These are phyloP conservation scores for Taphrina confusa DNA, from an alignment of 1,139 yeast species.

Conservation along the genomic window DNA sequence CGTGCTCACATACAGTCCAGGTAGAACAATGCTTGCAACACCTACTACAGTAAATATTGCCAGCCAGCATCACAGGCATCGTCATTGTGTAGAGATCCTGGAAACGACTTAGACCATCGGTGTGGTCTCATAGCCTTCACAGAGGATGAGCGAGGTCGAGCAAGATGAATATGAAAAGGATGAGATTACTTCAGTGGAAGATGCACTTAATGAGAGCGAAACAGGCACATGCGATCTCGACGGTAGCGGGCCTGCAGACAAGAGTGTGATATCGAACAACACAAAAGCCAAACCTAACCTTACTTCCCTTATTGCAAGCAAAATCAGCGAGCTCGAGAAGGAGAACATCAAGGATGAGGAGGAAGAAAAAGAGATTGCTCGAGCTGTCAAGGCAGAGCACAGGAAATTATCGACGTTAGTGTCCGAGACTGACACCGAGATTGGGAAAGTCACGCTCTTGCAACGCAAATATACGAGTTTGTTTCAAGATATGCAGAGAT, in stretches of 20 bases:
- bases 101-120: too few species aligned
- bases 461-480: slow-evolving; percentile 40
- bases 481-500: slow-evolving; percentile 40
- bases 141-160: slow-evolving; percentile 9
- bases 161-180: slow-evolving; percentile 10
- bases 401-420: slow-evolving; percentile 38
- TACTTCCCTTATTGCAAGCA: slow-evolving; percentile 34
- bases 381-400: slow-evolving; percentile 36
- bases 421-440: slow-evolving; percentile 41
- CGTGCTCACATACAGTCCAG: too few species aligned
- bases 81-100: too few species aligned
- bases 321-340: slow-evolving; percentile 34
- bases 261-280: neutral
- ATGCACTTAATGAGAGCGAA: neutral
- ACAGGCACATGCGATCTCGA: neutral
- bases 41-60: too few species aligned
- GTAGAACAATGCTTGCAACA: too few species aligned
- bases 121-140: too few species aligned
- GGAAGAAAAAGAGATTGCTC: slow-evolving; percentile 27
- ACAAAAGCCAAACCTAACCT: slow-evolving; percentile 9
- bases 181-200: slow-evolving; percentile 1
- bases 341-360: slow-evolving; percentile 33
- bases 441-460: slow-evolving; percentile 38
- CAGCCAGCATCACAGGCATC: too few species aligned
- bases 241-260: neutral